These are phyloP conservation scores for Zygoascus biomembranicola DNA, from an alignment of 805 yeast species.

Conservation along the genomic window DNA sequence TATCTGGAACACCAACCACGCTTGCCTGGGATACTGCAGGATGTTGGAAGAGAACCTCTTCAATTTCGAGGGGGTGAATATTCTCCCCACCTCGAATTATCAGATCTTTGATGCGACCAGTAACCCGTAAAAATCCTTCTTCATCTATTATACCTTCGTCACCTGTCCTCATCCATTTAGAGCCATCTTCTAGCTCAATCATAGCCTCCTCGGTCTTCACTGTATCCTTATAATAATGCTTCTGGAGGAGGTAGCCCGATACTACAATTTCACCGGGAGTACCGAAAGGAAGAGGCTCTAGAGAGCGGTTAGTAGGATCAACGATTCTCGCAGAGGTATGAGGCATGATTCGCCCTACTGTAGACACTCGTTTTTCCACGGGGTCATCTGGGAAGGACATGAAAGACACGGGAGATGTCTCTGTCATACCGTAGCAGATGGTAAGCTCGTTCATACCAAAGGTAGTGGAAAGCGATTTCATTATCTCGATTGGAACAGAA, in stretches of 20 bases:
- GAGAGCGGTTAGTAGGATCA: constrained; percentile 9
- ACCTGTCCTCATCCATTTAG: constrained; percentile 26
- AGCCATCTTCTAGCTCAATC: constrained; percentile 18
- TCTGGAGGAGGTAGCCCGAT: constrained; percentile 23
- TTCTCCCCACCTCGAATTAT: constrained; percentile 28
- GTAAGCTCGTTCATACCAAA: constrained; percentile 21
- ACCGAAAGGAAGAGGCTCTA: constrained; percentile 20
- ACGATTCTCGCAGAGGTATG: constrained; percentile 24
- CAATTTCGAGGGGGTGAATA: constrained; percentile 26
- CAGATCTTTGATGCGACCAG: constrained; percentile 27
- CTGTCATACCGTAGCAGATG: constrained; percentile 29
- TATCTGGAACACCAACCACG: constrained; percentile 15
- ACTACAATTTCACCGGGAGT: constrained; percentile 23
- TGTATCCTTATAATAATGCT: constrained; percentile 20
- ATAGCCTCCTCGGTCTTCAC: constrained; percentile 21
- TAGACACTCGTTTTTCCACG: constrained; percentile 18
- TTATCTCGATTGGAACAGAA: constrained; percentile 25
- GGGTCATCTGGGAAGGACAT: constrained; percentile 23
- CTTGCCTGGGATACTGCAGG: constrained; percentile 22
- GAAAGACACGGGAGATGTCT: constrained; percentile 25
- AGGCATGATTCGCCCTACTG: constrained; percentile 25
- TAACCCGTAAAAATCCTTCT: constrained; percentile 22
- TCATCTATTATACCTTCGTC: constrained; percentile 25
- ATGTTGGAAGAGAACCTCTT: constrained; percentile 22
- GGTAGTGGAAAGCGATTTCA: constrained; percentile 15